phyloP scores from a whole-genome alignment of 1,284 basidiomycete species.

The Apiotrichum sp. region DNA sequence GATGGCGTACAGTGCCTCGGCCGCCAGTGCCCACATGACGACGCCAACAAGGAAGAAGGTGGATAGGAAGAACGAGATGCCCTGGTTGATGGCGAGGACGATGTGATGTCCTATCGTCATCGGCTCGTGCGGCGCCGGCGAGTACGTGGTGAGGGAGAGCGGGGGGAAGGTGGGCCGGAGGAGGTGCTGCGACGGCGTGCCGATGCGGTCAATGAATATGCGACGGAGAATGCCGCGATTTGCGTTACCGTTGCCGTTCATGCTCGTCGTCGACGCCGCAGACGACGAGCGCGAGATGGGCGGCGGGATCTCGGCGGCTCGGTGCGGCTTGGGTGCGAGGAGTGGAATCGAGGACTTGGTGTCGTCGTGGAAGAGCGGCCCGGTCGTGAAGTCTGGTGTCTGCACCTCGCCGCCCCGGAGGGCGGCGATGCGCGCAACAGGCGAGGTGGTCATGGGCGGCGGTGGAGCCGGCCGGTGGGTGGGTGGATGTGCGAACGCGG shows the following conservation, averaged over 20 bases:
- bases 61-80: slow-evolving; percentile 50
- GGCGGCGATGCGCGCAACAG: neutral
- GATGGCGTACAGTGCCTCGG: slow-evolving; percentile 32
- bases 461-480: neutral
- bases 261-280: slow-evolving; percentile 19
- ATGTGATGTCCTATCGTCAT: slow-evolving; percentile 31
- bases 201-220: slow-evolving; percentile 44
- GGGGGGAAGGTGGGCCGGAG: slow-evolving; percentile 46
- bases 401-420: neutral
- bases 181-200: slow-evolving; percentile 44
- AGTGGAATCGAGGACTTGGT: neutral
- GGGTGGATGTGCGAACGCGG: too few relatives aligned
- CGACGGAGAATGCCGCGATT: slow-evolving; percentile 34
- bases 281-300: slow-evolving; percentile 26
- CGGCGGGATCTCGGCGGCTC: slow-evolving; percentile 18
- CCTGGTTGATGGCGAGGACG: slow-evolving; percentile 49
- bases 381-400: slow-evolving; percentile 32
- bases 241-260: neutral
- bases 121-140: slow-evolving; percentile 34
- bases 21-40: slow-evolving; percentile 45
- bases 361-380: slow-evolving; percentile 14
- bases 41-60: slow-evolving; percentile 52
- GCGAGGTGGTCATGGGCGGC: neutral
- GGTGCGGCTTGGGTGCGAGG: neutral
- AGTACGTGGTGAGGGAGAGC: slow-evolving; percentile 41